Conservation (phyloP, 345 rosid genomes). For the Acer campestre region DNA sequence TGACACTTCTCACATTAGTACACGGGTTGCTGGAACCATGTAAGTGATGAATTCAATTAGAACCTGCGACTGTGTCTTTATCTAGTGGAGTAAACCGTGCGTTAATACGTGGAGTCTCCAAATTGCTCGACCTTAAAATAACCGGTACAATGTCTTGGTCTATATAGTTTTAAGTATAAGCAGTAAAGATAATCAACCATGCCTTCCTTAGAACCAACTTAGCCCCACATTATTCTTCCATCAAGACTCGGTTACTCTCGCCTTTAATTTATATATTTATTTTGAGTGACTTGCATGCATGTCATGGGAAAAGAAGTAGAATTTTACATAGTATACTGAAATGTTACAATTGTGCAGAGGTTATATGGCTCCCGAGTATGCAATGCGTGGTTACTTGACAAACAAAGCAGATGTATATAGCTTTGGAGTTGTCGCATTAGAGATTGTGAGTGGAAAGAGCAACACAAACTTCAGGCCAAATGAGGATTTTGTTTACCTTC, state of each 20-base stretch:
- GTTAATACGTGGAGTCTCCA: background rate
- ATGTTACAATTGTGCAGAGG: slow-evolving; percentile 45
- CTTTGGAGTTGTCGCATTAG: slow-evolving; percentile 59
- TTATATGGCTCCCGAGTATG: slow-evolving; percentile 73
- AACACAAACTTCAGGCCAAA: slow-evolving; percentile 75
- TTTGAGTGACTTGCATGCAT: background rate
- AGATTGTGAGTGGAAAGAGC: slow-evolving; percentile 70
- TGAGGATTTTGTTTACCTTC: slow-evolving; percentile 79
- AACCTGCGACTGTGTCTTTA: background rate
- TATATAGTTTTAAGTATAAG: background rate
- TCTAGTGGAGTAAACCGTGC: background rate
- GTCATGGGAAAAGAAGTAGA: background rate
- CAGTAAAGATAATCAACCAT: background rate
- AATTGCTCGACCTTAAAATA: slow-evolving; percentile 1
- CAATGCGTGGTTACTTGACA: slow-evolving; percentile 84
- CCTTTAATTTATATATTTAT: background rate
- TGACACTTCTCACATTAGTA: slow-evolving; percentile 83
- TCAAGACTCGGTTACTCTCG: background rate
- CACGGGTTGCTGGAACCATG: slow-evolving; percentile 88
- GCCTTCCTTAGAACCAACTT: background rate
- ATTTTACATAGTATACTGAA: background rate
- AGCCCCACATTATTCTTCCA: background rate
- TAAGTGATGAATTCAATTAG: slow-evolving; percentile 33
- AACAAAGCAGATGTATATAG: slow-evolving; percentile 61
- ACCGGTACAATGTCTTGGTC: background rate